phyloP scores from a whole-genome alignment of 164 flowering plant species.

The Stephania yunnanensis region DNA sequence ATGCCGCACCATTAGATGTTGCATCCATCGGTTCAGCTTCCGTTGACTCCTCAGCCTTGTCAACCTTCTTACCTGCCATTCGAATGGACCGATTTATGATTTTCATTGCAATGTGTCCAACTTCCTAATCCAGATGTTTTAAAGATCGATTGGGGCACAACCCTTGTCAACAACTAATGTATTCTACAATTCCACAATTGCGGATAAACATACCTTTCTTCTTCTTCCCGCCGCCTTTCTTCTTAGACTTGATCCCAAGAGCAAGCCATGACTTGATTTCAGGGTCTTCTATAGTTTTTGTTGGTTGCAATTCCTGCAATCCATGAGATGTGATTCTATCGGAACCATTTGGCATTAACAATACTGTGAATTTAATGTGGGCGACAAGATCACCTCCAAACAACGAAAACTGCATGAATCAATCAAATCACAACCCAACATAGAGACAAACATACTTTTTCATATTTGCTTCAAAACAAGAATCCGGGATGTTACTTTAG shows the following conservation, averaged over 20 bases:
- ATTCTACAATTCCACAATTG: neutral
- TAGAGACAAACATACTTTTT: neutral
- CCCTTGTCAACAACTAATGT: neutral
- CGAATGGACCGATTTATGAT: neutral
- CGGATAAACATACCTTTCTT: constrained; percentile 62
- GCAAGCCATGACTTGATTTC: constrained; percentile 96
- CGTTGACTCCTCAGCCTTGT: constrained; percentile 43
- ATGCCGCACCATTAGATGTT: constrained; percentile 40
- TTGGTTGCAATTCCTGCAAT: constrained; percentile 74
- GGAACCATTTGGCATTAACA: constrained; percentile 96
- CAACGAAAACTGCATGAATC: neutral
- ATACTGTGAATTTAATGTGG: constrained; percentile 89
- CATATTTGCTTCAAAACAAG: neutral
- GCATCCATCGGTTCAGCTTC: constrained; percentile 67
- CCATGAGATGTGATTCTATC: constrained; percentile 79
- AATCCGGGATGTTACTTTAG: neutral
- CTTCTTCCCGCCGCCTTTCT: constrained; percentile 97
- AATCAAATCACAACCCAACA: neutral
- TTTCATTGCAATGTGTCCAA: neutral
- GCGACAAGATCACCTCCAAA: constrained; percentile 81
- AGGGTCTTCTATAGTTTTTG: constrained; percentile 63
- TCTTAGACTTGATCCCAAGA: constrained; percentile 76
- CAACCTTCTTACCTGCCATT: constrained; percentile 64
- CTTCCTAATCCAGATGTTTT: neutral
- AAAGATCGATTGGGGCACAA: neutral